Evolutionary conservation across 306 rosid genomes (phyloP), one percentile per base, ranked within the genome.

Genomic region (Pyrus pyrifolia): DNA sequence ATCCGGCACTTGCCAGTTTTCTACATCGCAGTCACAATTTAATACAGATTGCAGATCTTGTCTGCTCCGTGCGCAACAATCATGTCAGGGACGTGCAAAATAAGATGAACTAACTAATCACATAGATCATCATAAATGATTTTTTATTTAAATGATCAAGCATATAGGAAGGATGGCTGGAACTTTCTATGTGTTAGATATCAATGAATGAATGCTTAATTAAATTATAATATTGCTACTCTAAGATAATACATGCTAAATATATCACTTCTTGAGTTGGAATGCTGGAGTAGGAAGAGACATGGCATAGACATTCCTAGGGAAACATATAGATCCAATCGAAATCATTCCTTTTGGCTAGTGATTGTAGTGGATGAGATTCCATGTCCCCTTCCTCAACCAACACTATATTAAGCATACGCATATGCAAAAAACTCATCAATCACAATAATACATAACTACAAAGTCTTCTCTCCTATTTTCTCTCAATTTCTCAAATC

Each of bases 321-420:
- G 4, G 10, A 6, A 31, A 18, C 17, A 8, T 31, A 9, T 66
- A 35, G 29, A 30, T 57, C 23, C 1, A 53, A 31, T 57, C 33
- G 2, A 31, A 22, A 40, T 31, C 73, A 76, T 76, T n/a, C 52
- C 40, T 0, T 51, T 62, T 51, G 21, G 11, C 51, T 38, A 33
- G 27, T 33, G 33, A 67, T 67, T 59, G 70, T 46, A 53, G 51
- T 10, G 14, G 62, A 65, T 30, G 82, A 66, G 85, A 86, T 79
- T 82, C 84, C 79, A 17, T 82, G 81, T 73, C 8, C 76, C 73
- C 81, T 78, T 35, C 57, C 6, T 40, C n/a, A 59, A 40, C 77
- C 18, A 35, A 40, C 76, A 14, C 27, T 40, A 73, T 73, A 73
- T 23, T 27, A 40, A 40, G 40, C 23, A 40, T 30, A 23, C 42